A percentile compares a stretch with the other conserved stretches of the same genome.
Conservation (phyloP, 352 stramenopile genomes). For the Blastocystis sp. region DNA sequence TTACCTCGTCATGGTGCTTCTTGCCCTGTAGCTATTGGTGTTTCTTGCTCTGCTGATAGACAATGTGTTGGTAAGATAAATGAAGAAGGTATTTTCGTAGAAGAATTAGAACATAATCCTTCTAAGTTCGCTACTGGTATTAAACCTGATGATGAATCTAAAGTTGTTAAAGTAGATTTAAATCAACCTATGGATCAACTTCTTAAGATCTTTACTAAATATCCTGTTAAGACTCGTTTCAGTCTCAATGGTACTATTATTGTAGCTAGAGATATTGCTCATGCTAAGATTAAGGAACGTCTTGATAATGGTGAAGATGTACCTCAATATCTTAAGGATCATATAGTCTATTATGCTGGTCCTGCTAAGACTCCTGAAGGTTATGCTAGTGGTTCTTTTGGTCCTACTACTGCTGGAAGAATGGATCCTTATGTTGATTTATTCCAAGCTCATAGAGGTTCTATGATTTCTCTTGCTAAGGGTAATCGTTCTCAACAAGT, state of each 20-base stretch:
- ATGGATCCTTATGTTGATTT: slow-evolving; percentile 67
- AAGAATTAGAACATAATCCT: slow-evolving; percentile 62
- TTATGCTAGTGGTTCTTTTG: slow-evolving; percentile 62
- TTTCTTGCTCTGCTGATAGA: slow-evolving; percentile 64
- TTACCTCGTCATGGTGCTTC: slow-evolving; percentile 62
- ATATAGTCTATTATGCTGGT: slow-evolving; percentile 70
- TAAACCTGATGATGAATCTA: slow-evolving; percentile 46
- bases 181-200: slow-evolving; percentile 62
- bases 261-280: slow-evolving; percentile 65
- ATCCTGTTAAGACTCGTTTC: slow-evolving; percentile 58
- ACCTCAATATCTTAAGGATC: slow-evolving; percentile 64
- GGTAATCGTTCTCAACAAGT: slow-evolving; percentile 61
- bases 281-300: slow-evolving; percentile 63
- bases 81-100: slow-evolving; percentile 63
- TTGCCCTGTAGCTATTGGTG: slow-evolving; percentile 63
- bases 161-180: slow-evolving; percentile 58
- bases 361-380: slow-evolving; percentile 66
- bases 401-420: slow-evolving; percentile 60
- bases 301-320: slow-evolving; percentile 59
- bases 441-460: slow-evolving; percentile 61
- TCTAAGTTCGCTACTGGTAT: slow-evolving; percentile 61
- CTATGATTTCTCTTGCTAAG: slow-evolving; percentile 65
- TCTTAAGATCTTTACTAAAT: slow-evolving; percentile 51
- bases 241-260: slow-evolving; percentile 63
- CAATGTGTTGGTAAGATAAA: slow-evolving; percentile 58